Conservation (phyloP, 2,329 filamentous ascomycete species). For the Clarireedia sp. region DNA sequence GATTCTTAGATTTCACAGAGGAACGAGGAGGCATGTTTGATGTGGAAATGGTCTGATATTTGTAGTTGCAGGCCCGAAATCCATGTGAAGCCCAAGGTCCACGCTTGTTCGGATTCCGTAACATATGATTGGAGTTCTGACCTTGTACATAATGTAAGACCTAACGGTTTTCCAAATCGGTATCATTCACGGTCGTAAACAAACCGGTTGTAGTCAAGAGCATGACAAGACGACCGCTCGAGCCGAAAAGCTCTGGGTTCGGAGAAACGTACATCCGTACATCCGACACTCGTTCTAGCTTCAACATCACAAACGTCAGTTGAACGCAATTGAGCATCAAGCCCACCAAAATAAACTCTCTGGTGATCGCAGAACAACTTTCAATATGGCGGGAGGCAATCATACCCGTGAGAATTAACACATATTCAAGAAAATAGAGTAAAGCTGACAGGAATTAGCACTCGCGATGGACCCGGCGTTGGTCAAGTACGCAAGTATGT, state of each 20-base stretch:
- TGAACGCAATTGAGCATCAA: background rate
- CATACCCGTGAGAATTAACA: slow-evolving; percentile 34
- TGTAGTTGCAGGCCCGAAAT: background rate
- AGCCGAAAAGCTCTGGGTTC: background rate
- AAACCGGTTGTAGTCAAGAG: background rate
- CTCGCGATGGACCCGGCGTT: slow-evolving; percentile 39
- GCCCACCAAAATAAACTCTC: slow-evolving; percentile 4
- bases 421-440: background rate
- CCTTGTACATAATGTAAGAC: too few species aligned
- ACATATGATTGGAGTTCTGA: too few species aligned
- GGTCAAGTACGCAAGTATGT: slow-evolving; percentile 46
- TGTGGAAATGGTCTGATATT: background rate
- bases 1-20: background rate
- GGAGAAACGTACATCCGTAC: background rate
- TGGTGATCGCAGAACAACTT: slow-evolving; percentile 12
- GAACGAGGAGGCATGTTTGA: background rate
- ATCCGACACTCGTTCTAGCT: background rate
- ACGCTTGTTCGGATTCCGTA: too few species aligned
- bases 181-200: background rate
- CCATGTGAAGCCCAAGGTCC: too few species aligned
- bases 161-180: too few species aligned
- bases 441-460: slow-evolving; percentile 20
- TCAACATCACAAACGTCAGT: slow-evolving; percentile 13
- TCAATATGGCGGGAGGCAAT: slow-evolving; percentile 39
- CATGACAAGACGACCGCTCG: background rate